Evolutionary conservation across 2,329 filamentous ascomycete genomes (phyloP).

Genomic region (Verticillium albo-atrum): DNA sequence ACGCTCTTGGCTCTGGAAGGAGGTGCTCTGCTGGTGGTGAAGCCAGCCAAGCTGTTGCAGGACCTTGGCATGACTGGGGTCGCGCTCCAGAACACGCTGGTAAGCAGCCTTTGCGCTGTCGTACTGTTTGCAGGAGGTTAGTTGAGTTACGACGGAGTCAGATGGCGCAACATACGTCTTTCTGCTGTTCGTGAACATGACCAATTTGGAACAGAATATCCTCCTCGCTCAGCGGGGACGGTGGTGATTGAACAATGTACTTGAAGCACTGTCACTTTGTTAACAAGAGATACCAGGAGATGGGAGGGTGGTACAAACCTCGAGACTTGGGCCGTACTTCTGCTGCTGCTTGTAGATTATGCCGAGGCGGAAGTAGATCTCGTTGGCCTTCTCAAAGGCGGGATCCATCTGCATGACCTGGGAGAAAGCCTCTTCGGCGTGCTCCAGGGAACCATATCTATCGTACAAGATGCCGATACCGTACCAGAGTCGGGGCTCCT

Average conservation of each 20-base stretch:
- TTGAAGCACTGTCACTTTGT: slow-evolving; percentile 74
- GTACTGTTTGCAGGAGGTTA: slow-evolving; percentile 57
- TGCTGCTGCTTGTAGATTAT: slow-evolving; percentile 99
- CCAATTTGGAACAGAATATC: slow-evolving; percentile 99
- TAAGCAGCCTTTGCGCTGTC: slow-evolving; percentile 92
- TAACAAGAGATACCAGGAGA: slow-evolving; percentile 10
- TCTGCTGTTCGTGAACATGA: slow-evolving; percentile 97
- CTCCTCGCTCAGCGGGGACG: slow-evolving; percentile 88
- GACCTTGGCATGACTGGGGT: slow-evolving; percentile 96
- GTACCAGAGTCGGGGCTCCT: slow-evolving; percentile 98
- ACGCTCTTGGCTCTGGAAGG: slow-evolving; percentile 87
- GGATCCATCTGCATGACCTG: slow-evolving; percentile 99
- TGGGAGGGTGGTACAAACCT: slow-evolving; percentile 51
- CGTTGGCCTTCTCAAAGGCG: slow-evolving; percentile 96
- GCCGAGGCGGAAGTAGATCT: slow-evolving; percentile 97
- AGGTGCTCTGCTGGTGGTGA: slow-evolving; percentile 91
- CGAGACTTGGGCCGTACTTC: slow-evolving; percentile 87
- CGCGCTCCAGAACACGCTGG: slow-evolving; percentile 85
- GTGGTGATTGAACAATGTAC: slow-evolving; percentile 92
- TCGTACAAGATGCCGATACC: slow-evolving; percentile 98
- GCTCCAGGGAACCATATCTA: slow-evolving; percentile 90
- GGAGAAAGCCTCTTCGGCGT: slow-evolving; percentile 96
- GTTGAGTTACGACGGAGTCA: slow-evolving; percentile 15
- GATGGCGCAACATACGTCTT: slow-evolving; percentile 68
- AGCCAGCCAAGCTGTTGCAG: slow-evolving; percentile 97